Evolutionary conservation across 1,284 basidiomycete genomes (phyloP), one percentile per base, ranked within the genome.

Genomic region (Cutaneotrichosporon mucoides): DNA sequence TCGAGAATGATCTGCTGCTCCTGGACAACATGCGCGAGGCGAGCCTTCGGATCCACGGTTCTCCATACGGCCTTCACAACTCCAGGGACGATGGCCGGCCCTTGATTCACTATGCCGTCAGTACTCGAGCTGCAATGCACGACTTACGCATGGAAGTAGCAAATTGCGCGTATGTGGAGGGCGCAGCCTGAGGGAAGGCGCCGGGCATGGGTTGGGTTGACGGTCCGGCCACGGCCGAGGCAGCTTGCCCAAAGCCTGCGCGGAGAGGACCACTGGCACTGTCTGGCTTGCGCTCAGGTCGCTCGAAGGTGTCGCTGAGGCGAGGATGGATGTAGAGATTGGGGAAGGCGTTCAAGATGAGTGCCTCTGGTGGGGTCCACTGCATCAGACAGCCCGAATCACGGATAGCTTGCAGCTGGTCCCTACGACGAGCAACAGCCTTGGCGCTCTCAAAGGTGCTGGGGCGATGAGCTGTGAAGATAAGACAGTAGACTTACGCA

Each of bases 341-440:
- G 37, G 53, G 45, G 33, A 15, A 12, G 33, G 38, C 34, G 33
- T 46, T 16, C 44, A 55, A 12, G 40, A 42, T 6, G 5, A 43
- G 48, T 12, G 49, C 4, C 13, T 15, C 12, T 38, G 53, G 58
- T 3, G 58, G 58, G 2, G 49, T 56, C 58, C 58, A 60, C 35
- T 52, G 44, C 34, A 41, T 46, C n/a, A 60, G 51, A 36, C 54
- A 54, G 33, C 40, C 41, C 1, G 57, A 55, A 9, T 16, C 49
- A 16, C 35, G 10, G 34, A 59, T 50, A 6, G 16, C 5, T 12
- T 16, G 43, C 6, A 59, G 48, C 1, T 50, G 46, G 9, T 44
- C 37, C 24, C 24, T 44, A 43, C 57, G 57, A 13, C 40, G 15
- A 3, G 24, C 42, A 36, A 59, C 10, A 7, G 48, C 48, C 5